Conservation (phyloP, 768 basidiomycete species). For the Daedaleopsis nitida region DNA sequence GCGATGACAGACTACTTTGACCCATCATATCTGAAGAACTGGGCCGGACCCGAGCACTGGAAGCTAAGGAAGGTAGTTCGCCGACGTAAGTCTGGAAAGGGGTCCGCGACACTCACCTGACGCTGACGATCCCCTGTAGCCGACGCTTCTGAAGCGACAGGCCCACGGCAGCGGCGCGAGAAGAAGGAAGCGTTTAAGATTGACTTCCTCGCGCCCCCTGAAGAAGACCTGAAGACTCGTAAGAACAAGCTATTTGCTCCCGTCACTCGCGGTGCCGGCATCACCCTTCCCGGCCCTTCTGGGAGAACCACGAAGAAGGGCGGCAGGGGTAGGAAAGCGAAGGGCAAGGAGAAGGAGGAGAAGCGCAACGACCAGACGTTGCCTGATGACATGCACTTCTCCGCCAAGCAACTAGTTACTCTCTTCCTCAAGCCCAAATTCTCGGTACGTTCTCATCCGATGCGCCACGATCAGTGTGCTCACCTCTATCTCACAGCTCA, state of each 20-base stretch:
- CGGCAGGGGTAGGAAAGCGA: conserved; percentile 48
- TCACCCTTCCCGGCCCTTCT: conserved; percentile 54
- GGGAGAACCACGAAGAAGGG: conserved; percentile 35
- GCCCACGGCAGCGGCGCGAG: conserved; percentile 59
- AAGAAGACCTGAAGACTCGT: conserved; percentile 60
- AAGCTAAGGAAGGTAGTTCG: conserved; percentile 84
- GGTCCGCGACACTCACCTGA: neutral
- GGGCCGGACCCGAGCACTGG: conserved; percentile 99
- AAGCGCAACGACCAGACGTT: conserved; percentile 76
- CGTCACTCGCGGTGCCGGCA: conserved; percentile 68
- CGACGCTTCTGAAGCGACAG: conserved; percentile 53
- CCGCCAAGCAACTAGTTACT: conserved; percentile 84
- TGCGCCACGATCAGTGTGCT: neutral
- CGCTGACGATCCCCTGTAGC: conserved; percentile 32
- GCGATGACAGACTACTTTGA: conserved; percentile 89
- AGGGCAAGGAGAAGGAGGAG: conserved; percentile 53
- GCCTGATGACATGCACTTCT: conserved; percentile 98
- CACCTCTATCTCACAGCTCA: conserved; percentile 54
- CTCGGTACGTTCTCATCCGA: conserved; percentile 57
- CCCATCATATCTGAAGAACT: conserved; percentile 83
- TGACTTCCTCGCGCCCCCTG: conserved; percentile 67
- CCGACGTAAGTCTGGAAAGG: conserved; percentile 53
- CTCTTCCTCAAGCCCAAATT: conserved; percentile 97
- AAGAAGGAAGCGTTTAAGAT: conserved; percentile 84
- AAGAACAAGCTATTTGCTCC: conserved; percentile 77